Base-by-base conservation (phyloP, 495 filamentous ascomycete genomes). In the Lindgomyces ingoldianus region DNA sequence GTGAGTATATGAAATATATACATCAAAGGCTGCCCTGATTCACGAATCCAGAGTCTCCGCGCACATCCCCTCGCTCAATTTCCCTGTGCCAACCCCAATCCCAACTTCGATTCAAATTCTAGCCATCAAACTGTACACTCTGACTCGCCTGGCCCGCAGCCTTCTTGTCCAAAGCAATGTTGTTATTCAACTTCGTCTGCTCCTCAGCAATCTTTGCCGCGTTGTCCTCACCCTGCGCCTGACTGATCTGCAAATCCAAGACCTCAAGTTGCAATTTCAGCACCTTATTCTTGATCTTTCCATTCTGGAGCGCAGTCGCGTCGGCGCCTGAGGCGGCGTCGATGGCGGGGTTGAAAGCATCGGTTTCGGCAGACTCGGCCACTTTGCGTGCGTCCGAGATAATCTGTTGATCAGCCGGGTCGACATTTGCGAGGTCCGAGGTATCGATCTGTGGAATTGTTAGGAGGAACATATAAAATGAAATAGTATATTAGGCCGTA, bases 221-320 rank as follows among this genome's bases (percentile, higher is more conserved):
- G 30, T 70, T 72, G 30, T 78, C 74, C 47, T 66, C 22, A n/a
- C 76, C 72, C 69, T 76, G 72, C 3, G 78, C 78, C 27, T 70
- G 65, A 46, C 74, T 64, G 41, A 78, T 73, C 65, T 71, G 52
- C 18, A 78, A 62, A 9, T 42, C 58, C 54, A 78, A 44, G 11
- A 76, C 73, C 47, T 77, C 65, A 26, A 78, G 71, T 56, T 77
- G 76, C 44, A 83, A 71, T 73, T 83, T 83, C 39, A 83, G 72
- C 47, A 83, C 79, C 75, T 83, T 83, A 73, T 83, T 83, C 75
- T 80, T 80, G 64, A 81, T 83, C 71, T 83, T 83, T 60, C 80
- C 80, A 26, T 78, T 79, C 74, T 80, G 75, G n/a, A 80, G 72
- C 4, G 74, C 75, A 0, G 63, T 65, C 0, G 49, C 66, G 2